Conservation (phyloP, 495 filamentous ascomycete species). For the Sordaria brevicollis region DNA sequence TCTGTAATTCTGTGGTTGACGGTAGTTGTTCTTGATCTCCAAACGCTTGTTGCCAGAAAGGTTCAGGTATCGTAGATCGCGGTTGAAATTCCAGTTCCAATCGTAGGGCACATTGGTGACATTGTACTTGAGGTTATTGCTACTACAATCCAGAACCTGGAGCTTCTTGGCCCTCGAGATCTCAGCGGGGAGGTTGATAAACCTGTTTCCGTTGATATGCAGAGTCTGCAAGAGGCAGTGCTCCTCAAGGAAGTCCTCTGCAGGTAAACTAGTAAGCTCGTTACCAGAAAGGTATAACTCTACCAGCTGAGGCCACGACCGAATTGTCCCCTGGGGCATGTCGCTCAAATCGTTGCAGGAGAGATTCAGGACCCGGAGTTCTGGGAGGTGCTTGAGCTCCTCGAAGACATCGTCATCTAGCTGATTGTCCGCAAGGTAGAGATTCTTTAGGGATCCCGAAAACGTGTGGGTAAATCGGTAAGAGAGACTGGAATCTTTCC, state of each 20-base stretch:
- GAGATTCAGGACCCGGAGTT: slow-evolving; percentile 82
- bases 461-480: slow-evolving; percentile 70
- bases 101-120: slow-evolving; percentile 99
- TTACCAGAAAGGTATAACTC: slow-evolving; percentile 96
- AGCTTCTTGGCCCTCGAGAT: slow-evolving; percentile 86
- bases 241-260: slow-evolving; percentile 80
- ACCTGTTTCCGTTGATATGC: slow-evolving; percentile 95
- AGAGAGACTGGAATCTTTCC: slow-evolving; percentile 85
- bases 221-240: slow-evolving; percentile 75
- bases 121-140: slow-evolving; percentile 97
- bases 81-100: slow-evolving; percentile 99
- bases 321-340: slow-evolving; percentile 77
- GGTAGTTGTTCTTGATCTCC: slow-evolving; percentile 62
- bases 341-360: slow-evolving; percentile 93
- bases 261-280: slow-evolving; percentile 79
- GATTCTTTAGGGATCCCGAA: slow-evolving; percentile 66
- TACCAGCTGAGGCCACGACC: slow-evolving; percentile 74
- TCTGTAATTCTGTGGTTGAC: slow-evolving; percentile 41
- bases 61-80: slow-evolving; percentile 88
- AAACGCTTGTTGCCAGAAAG: slow-evolving; percentile 94
- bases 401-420: slow-evolving; percentile 91
- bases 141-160: slow-evolving; percentile 84
- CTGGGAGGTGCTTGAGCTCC: slow-evolving; percentile 70
- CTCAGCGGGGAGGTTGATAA: slow-evolving; percentile 91
- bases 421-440: slow-evolving; percentile 89